These are phyloP conservation scores for Helianthus tuberosus DNA, from an alignment of 129 eudicot genomes.

Conservation along the genomic window DNA sequence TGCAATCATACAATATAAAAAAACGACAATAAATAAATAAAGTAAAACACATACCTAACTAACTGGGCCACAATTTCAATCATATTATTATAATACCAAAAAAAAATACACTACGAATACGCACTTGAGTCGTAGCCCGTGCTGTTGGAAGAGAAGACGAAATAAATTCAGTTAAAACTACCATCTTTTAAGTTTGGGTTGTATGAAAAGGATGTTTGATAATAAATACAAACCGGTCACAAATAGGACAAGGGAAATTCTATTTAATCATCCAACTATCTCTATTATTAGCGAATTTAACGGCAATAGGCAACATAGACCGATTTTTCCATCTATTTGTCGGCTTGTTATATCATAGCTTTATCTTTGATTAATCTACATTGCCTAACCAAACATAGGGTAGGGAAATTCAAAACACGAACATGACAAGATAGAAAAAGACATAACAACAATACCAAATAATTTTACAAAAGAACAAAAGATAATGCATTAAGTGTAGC, in stretches of 20 bases:
- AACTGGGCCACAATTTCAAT: too few species aligned
- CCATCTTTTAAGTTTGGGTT: slow-evolving; percentile 14
- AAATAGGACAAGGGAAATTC: not conserved
- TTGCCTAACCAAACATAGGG: slow-evolving; percentile 1
- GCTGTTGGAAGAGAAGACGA: not conserved
- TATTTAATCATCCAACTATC: slow-evolving; percentile 13
- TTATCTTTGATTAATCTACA: slow-evolving; percentile 5
- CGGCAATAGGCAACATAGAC: not conserved
- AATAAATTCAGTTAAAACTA: slow-evolving; percentile 1
- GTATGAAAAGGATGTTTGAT: slow-evolving; percentile 17
- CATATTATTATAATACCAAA: too few species aligned
- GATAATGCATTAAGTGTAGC: not conserved
- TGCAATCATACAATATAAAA: too few species aligned
- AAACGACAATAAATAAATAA: too few species aligned
- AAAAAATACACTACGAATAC: too few species aligned
- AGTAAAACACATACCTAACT: too few species aligned
- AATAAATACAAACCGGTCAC: slow-evolving; percentile 9
- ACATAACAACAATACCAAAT: slow-evolving; percentile 16
- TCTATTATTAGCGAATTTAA: not conserved
- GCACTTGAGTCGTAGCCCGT: too few species aligned
- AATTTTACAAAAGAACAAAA: not conserved
- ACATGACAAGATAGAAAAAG: slow-evolving; percentile 15
- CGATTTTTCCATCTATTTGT: not conserved
- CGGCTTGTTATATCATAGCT: not conserved
- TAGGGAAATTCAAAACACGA: slow-evolving; percentile 8